A percentile compares a stretch with the other conserved stretches of the same genome.
These are phyloP conservation scores for Phaeophleospora eucalypticola DNA, from an alignment of 2,329 filamentous ascomycete genomes.

Conservation along the genomic window DNA sequence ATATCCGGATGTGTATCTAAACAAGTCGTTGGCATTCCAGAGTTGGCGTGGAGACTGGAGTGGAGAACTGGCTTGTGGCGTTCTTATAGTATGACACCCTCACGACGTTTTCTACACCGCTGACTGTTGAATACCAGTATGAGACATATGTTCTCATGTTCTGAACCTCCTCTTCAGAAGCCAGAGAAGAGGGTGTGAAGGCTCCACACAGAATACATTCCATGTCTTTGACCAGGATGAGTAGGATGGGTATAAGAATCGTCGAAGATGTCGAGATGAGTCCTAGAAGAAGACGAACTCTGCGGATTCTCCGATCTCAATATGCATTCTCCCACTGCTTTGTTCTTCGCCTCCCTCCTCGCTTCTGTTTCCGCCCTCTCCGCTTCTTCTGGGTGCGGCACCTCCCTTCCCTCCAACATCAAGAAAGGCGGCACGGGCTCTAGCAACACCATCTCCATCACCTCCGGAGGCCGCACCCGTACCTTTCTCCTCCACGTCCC, in stretches of 20 bases:
- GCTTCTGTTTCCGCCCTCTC: constrained; percentile 5
- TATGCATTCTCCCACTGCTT: not conserved
- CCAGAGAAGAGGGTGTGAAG: no score
- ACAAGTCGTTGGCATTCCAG: not conserved
- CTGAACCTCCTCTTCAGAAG: no score
- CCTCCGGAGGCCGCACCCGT: constrained; percentile 23
- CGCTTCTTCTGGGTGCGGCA: constrained; percentile 24
- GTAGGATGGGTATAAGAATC: no score
- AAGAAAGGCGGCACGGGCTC: constrained; percentile 17
- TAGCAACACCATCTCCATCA: constrained; percentile 21
- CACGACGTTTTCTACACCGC: no score
- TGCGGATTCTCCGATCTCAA: no score
- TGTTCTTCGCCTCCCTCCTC: constrained; percentile 3
- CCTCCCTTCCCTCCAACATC: constrained; percentile 13
- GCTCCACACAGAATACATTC: no score
- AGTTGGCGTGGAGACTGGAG: not conserved
- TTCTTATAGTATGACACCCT: not conserved
- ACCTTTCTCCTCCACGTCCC: constrained; percentile 40
- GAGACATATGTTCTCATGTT: no score
- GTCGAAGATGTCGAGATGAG: no score
- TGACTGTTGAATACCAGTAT: no score
- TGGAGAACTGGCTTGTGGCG: not conserved
- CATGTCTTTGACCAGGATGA: no score
- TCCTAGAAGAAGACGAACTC: no score
- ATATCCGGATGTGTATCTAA: no score